Evolutionary conservation across 2,329 filamentous ascomycete genomes (phyloP), one percentile per base, ranked within the genome.

Genomic region (Penicillium carneum): DNA sequence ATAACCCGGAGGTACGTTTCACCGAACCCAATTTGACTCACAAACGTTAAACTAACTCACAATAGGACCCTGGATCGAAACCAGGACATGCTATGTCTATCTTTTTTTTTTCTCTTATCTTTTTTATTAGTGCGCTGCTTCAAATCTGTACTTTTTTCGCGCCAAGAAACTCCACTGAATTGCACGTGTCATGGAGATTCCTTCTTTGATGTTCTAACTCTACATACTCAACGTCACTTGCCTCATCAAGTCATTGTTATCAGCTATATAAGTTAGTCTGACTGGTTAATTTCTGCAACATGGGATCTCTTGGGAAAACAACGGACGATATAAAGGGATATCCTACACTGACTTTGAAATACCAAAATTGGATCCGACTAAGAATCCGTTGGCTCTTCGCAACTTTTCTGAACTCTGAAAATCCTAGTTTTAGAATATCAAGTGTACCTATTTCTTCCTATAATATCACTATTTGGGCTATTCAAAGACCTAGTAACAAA

Each of bases 1-100:
- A 80, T 80, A 80, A 80, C 78, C 78, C 78, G 76, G 76, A 79
- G 75, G 77, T 70, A 55, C 41, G 45, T 14, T 34, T 54, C 16
- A 20, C 45, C 45, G 45, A 11, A 18, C 14, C 1, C 45, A 33
- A 16, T 9, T 26, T 26, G 1, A 45, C 7, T 4, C 45, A 33
- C 11, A 48, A 46, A 48, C 23, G 12, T 33, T 7, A 4, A 33
- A 48, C 23, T 48, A 48, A 48, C 45, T 14, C 14, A 9, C 9
- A 18, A 48, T 0, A 48, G 48, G 49, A 18, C 49, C 49, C 49
- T 52, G 49, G 49, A 52, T 54, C 51, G 47, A 49, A 49, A 49
- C 47, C 47, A 49, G 47, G 47, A 49, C 47, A 49, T 49, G 47
- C 47, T 49, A 49, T 38, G 18, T 46, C 18, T 43, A 38, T 49